Percentiles rank a stretch among this genome's conserved stretches.
These are phyloP conservation scores for Elymus sibiricus DNA, from an alignment of 176 grass and related monocot species.

Conservation along the genomic window DNA sequence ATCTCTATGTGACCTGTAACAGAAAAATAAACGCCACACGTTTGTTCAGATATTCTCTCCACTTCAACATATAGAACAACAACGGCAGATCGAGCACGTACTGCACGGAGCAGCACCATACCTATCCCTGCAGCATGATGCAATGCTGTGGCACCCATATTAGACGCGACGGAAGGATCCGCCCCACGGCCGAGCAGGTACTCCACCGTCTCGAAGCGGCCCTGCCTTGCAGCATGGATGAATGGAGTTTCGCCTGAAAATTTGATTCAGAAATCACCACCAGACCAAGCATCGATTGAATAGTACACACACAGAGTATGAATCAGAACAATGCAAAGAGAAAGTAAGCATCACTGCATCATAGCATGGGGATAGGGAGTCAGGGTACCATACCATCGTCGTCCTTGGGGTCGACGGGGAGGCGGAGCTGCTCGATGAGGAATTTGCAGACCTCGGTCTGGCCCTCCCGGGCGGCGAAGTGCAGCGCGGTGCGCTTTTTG, in stretches of 20 bases:
- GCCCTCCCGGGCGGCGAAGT: no score
- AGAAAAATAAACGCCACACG: neutral
- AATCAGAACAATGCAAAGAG: no score
- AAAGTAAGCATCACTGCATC: neutral
- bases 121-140: constrained; percentile 92
- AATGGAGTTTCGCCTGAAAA: constrained; percentile 76
- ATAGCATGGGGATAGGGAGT: neutral
- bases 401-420: no score
- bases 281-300: no score
- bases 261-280: no score
- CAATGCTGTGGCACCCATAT: constrained; percentile 66
- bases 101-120: neutral
- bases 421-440: no score
- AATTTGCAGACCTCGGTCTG: no score
- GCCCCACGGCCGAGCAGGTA: constrained; percentile 74
- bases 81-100: neutral
- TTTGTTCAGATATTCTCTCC: neutral
- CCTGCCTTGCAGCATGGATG: constrained; percentile 74
- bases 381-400: no score
- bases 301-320: no score
- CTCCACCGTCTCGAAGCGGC: constrained; percentile 52
- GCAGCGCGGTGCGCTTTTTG: no score
- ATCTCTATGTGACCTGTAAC: constrained; percentile 71
- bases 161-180: constrained; percentile 56
- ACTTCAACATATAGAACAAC: neutral